Conservation (phyloP, 78 protist species). For the Dictyostelium discoideum region dicty_2.7 NC_007088.5:2917501-2918000, state of each 20-base stretch:
- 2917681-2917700: not conserved
- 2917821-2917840: not conserved
- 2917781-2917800: not conserved
- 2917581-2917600: too few relatives aligned
- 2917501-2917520: too few relatives aligned
- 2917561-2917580: too few relatives aligned
- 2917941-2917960: conserved; percentile 76
- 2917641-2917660: not conserved
- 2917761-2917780: not conserved
- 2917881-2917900: conserved; percentile 49
- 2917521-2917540: too few relatives aligned
- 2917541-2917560: too few relatives aligned
- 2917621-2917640: too few relatives aligned
- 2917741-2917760: not conserved
- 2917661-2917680: too few relatives aligned
- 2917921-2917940: conserved; percentile 81
- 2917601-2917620: too few relatives aligned
- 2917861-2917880: not conserved
- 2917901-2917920: conserved; percentile 44
- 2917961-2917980: conserved; percentile 55
- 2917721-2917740: not conserved
- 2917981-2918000: conserved; percentile 38
- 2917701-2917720: not conserved
- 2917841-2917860: not conserved
- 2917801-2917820: not conserved